Evolutionary conservation across 305 asterid species (phyloP), one percentile per base, ranked within the genome.

Genomic region (Ilex paraguariensis): DNA sequence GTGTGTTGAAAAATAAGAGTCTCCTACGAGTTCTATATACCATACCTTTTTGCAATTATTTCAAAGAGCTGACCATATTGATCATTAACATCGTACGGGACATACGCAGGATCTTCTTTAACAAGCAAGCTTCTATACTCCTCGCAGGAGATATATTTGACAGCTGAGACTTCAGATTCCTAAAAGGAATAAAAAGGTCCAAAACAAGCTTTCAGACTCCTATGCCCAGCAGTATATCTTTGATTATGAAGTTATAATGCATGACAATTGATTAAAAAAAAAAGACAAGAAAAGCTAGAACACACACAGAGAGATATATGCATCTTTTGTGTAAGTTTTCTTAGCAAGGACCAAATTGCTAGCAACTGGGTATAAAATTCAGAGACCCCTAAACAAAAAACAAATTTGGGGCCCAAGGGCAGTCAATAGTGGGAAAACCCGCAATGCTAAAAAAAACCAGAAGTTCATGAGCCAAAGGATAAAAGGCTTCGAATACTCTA

Each of bases 151-250:
- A 87, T 71, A 79, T 90, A 93, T 77, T 93, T 93, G 61, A 93
- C 96, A 54, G 95, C 95, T 70, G 97, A 90, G 73, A 93, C 99
- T 76, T 93, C 99, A 66, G 96, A 90, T 74, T 93, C 97, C 99
- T 93, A 76, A 63, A 76, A 60, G 77, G 63, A 65, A 60, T 15
- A 65, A 59, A 62, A 36, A 60, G 42, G 53, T 49, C 66, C 28
- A 53, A 60, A 57, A 31, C 52, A 56, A 59, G 71, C 40, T 53
- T 61, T 70, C 44, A 64, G 69, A 61, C 57, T 62, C 46, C 32
- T 54, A 49, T 59, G 53, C 39, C 44, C 60, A 51, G 59, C 16
- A 70, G 58, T 70, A 60, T 17, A 57, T 63, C 59, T 59, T 60
- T n/a, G 49, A 53, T 32, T 11, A 54, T 59, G 21, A 60, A 12